Percentiles rank a stretch among this genome's conserved stretches.
Evolutionary conservation across 352 stramenopile species (phyloP).

Genomic region (Phytophthora pistaciae): DNA sequence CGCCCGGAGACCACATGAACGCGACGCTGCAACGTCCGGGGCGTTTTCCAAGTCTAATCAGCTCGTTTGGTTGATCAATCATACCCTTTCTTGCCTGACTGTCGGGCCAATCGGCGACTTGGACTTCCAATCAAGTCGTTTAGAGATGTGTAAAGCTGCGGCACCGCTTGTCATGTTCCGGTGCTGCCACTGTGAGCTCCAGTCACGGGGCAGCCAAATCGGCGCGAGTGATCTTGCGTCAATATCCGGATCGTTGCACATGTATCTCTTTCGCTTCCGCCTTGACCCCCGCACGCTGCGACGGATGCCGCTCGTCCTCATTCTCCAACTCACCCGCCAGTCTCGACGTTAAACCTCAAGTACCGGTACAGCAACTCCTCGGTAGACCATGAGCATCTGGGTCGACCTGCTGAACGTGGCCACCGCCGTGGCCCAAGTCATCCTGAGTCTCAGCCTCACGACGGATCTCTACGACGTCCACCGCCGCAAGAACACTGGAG

Average conservation of each 20-base stretch:
- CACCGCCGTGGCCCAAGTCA: constrained; percentile 23
- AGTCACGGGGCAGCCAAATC: constrained; percentile 13
- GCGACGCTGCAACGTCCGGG: not conserved
- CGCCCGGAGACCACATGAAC: constrained; percentile 8
- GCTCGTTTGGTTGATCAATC: constrained; percentile 28
- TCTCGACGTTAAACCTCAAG: not conserved
- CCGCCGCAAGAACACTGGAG: constrained; percentile 24
- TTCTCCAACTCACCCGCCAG: constrained; percentile 5
- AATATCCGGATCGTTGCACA: constrained; percentile 9
- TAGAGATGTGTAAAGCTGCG: not conserved
- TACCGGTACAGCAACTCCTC: not conserved
- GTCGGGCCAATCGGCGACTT: not conserved
- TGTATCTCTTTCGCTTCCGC: not conserved
- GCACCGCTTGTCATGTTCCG: constrained; percentile 11
- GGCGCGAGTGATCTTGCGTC: not conserved
- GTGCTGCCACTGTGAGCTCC: constrained; percentile 7
- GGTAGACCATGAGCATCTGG: constrained; percentile 25
- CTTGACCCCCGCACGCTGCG: not conserved
- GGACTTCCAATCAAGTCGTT: constrained; percentile 24
- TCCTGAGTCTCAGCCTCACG: constrained; percentile 31
- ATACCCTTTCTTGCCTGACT: constrained; percentile 3
- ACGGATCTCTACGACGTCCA: constrained; percentile 33
- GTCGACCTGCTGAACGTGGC: constrained; percentile 25
- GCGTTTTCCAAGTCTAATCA: constrained; percentile 19
- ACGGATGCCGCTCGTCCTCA: not conserved